phyloP scores from a whole-genome alignment of 2,329 filamentous ascomycete genomes.

The Sclerotinia sclerotiorum region DNA sequence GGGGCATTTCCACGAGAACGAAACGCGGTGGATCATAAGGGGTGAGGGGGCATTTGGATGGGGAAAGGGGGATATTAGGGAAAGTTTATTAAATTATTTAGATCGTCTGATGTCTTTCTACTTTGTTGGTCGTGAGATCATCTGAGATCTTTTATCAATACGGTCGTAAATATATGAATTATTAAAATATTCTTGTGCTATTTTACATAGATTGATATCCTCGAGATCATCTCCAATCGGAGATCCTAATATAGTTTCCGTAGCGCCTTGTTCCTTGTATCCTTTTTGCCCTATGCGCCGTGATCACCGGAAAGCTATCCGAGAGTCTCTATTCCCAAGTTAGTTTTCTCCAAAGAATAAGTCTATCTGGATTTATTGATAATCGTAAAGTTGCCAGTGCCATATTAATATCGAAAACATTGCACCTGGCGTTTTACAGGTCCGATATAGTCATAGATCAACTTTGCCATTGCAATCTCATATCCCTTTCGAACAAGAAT shows the following conservation, averaged over 20 bases:
- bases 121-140: background rate
- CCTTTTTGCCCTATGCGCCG: background rate
- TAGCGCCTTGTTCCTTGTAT: background rate
- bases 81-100: background rate
- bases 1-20: no score
- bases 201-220: background rate
- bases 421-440: background rate
- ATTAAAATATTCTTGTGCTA: background rate
- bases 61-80: background rate
- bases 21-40: background rate
- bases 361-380: no score
- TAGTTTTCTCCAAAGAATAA: no score
- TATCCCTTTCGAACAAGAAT: slow-evolving; percentile 11
- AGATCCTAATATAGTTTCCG: background rate
- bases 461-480: slow-evolving; percentile 2
- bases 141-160: background rate
- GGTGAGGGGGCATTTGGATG: background rate
- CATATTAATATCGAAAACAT: background rate
- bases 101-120: no score
- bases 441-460: slow-evolving; percentile 2
- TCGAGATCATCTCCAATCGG: background rate
- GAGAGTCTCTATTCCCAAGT: background rate
- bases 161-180: background rate
- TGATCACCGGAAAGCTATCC: background rate
- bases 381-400: background rate